Conservation (phyloP, 2,329 filamentous ascomycete species). For the Berkeleyomyces basicola region DNA sequence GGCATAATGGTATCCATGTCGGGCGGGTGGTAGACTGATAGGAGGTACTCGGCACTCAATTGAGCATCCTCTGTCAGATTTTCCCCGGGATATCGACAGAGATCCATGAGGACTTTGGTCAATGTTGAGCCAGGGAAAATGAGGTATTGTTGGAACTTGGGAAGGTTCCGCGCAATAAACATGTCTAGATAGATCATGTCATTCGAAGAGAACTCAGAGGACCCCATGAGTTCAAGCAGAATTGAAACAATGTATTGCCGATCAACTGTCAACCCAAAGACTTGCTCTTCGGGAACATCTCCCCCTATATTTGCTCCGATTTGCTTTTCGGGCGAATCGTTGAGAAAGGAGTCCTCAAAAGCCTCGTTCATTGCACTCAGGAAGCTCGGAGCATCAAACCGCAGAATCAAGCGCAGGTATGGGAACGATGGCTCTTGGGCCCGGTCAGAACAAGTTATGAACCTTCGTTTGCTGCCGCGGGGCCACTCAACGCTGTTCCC, state of each 20-base stretch:
- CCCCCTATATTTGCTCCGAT: slow-evolving; percentile 33
- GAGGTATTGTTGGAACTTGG: slow-evolving; percentile 93
- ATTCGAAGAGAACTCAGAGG: slow-evolving; percentile 53
- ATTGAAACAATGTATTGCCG: slow-evolving; percentile 88
- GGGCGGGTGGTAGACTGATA: slow-evolving; percentile 84
- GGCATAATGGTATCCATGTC: slow-evolving; percentile 62
- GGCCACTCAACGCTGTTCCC: slow-evolving; percentile 65
- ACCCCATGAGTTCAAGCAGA: slow-evolving; percentile 75
- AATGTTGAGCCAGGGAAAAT: slow-evolving; percentile 75
- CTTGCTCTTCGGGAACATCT: slow-evolving; percentile 46
- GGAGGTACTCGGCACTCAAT: slow-evolving; percentile 86
- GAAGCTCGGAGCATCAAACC: slow-evolving; percentile 81
- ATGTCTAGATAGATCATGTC: slow-evolving; percentile 95
- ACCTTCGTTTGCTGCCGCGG: slow-evolving; percentile 40
- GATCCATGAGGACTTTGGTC: slow-evolving; percentile 59
- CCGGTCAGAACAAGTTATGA: slow-evolving; percentile 41
- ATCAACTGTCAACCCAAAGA: slow-evolving; percentile 58
- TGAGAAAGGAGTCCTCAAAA: slow-evolving; percentile 88
- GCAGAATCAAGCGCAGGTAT: slow-evolving; percentile 67
- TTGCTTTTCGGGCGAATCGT: slow-evolving; percentile 53
- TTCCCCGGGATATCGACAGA: slow-evolving; percentile 68
- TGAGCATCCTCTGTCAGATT: slow-evolving; percentile 86
- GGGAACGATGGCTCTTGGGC: slow-evolving; percentile 61
- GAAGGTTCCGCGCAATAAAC: slow-evolving; percentile 90
- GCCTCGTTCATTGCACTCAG: slow-evolving; percentile 93